Evolutionary conservation across 2,329 filamentous ascomycete genomes (phyloP).

Genomic region (Botrytis cinerea): DNA sequence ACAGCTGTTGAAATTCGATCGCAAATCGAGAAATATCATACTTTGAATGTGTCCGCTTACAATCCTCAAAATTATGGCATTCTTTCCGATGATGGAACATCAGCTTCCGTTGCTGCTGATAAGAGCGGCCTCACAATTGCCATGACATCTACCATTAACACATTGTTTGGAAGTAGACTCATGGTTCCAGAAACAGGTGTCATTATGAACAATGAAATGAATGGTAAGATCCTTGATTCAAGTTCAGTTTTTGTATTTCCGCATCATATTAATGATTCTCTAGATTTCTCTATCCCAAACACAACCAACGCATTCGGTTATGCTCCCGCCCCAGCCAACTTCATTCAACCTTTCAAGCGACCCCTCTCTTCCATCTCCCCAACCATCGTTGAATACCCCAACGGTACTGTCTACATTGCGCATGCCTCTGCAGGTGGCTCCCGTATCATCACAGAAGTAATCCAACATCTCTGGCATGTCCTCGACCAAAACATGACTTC

Average conservation of each 20-base stretch:
- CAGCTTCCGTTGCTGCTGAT: conserved; percentile 57
- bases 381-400: conserved; percentile 59
- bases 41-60: conserved; percentile 61
- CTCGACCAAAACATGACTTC: conserved; percentile 58
- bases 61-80: conserved; percentile 62
- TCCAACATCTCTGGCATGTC: conserved; percentile 65
- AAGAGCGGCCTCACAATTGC: conserved; percentile 61
- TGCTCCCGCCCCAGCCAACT: conserved; percentile 64
- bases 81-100: conserved; percentile 52
- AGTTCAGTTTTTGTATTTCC: not conserved
- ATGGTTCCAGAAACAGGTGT: conserved; percentile 68
- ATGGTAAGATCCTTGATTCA: conserved; percentile 52
- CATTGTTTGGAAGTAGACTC: conserved; percentile 63
- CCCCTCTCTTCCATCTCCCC: conserved; percentile 66
- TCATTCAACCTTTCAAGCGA: conserved; percentile 63
- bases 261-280: not conserved
- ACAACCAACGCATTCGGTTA: conserved; percentile 67
- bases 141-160: conserved; percentile 67
- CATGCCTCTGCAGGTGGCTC: conserved; percentile 66
- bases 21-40: conserved; percentile 59
- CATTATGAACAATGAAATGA: conserved; percentile 67
- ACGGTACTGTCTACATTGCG: conserved; percentile 60
- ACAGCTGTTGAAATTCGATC: conserved; percentile 55
- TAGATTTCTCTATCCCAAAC: conserved; percentile 66
- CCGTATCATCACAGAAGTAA: conserved; percentile 65